Evolutionary conservation across 2,329 filamentous ascomycete species (phyloP), one percentile per base, ranked within the genome.

Genomic region (Neophaeococcomyces mojaviensis): DNA sequence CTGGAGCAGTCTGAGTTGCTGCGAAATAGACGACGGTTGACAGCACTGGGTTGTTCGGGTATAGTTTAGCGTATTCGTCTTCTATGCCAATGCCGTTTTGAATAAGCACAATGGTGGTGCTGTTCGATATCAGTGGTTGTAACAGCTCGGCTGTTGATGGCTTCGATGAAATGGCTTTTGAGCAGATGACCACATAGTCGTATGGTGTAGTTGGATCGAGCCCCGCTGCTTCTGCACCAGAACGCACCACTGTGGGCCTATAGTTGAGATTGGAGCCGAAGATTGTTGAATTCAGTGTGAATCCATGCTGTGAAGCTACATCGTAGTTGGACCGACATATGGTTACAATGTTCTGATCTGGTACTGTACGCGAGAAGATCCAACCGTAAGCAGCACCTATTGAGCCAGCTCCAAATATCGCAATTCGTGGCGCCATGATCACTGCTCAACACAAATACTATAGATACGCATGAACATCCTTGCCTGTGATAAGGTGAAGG

Each of bases 51-150:
- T 72, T 73, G 0, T 57, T 44, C 0, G 76, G 76, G 51, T 77
- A 82, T 0, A 61, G 59, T 0, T 57, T 53, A 0, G 61, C n/a
- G n/a, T n/a, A n/a, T n/a, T n/a, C 71, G 8, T 74, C 68, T 56
- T 82, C 79, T 49, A 81, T 79, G 1, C 68, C 71, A 31, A 82
- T 73, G 0, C 79, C 79, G 53, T 82, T 82, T 49, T 82, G 78
- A 13, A 81, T 69, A 1, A 82, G 69, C 6, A 77, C 75, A 34
- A 82, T 73, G 0, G 72, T 69, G 0, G 77, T 80, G 44, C 40
- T 52, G 8, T 33, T 39, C 8, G 59, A 56, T 2, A 74, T 59
- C n/a, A 3, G 64, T 69, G 1, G 68, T 63, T 4, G 55, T 55
- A 39, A 74, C 66, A 16, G 63, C 50, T 4, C 61, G 52, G 61